A percentile compares a stretch with the other conserved stretches of the same genome.
Conservation (phyloP, 495 filamentous ascomycete species). For the Daldinia concentrica region DNA sequence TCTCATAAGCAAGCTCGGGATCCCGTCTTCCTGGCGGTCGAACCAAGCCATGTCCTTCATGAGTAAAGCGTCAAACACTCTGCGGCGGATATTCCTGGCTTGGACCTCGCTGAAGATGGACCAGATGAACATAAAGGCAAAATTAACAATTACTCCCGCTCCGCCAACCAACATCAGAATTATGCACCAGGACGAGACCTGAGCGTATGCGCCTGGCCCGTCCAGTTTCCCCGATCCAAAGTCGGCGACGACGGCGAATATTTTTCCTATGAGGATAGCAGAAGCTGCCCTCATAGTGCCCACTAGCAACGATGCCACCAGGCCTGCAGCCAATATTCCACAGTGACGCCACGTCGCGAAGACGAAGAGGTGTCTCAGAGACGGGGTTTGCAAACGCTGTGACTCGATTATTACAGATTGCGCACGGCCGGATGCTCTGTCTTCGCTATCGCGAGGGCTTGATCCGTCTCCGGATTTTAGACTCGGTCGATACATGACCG, state of each 20-base stretch:
- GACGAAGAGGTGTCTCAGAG: slow-evolving; percentile 65
- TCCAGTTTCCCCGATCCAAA: slow-evolving; percentile 68
- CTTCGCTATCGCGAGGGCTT: not conserved
- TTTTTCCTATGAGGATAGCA: slow-evolving; percentile 75
- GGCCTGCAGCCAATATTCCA: slow-evolving; percentile 56
- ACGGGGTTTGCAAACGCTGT: slow-evolving; percentile 20
- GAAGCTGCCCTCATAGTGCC: slow-evolving; percentile 70
- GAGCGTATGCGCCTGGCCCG: slow-evolving; percentile 59
- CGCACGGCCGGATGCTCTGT: not conserved
- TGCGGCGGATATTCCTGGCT: slow-evolving; percentile 68
- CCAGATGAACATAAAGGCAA: slow-evolving; percentile 72
- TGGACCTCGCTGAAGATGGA: slow-evolving; percentile 83
- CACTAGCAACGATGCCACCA: slow-evolving; percentile 66
- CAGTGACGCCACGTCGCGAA: slow-evolving; percentile 75
- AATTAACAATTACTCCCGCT: slow-evolving; percentile 70
- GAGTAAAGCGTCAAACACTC: slow-evolving; percentile 73
- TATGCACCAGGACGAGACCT: slow-evolving; percentile 66
- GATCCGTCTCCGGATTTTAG: slow-evolving; percentile 9
- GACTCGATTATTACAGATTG: not conserved
- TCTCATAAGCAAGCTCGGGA: slow-evolving; percentile 73
- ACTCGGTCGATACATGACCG: not conserved
- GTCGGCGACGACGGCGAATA: slow-evolving; percentile 75
- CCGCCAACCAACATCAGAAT: slow-evolving; percentile 68
- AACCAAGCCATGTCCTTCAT: slow-evolving; percentile 85
- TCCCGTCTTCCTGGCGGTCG: slow-evolving; percentile 74